Conservation (phyloP, 2,329 filamentous ascomycete genomes). For the Orbilia blumenaviensis region DNA sequence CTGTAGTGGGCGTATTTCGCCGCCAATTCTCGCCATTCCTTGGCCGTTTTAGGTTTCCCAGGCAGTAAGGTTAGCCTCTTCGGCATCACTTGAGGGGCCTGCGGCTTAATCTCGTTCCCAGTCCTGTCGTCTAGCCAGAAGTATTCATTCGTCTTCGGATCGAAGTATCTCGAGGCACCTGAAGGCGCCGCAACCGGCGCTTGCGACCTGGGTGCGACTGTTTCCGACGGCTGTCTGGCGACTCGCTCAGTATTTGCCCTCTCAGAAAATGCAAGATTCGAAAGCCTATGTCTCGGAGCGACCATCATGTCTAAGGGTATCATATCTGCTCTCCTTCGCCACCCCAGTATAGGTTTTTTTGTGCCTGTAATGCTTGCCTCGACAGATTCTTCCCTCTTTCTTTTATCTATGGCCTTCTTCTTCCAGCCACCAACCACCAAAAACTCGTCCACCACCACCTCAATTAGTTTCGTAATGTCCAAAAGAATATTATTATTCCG, state of each 20-base stretch:
- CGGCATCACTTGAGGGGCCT: background rate
- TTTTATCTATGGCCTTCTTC: constrained; percentile 58
- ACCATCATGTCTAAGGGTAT: background rate
- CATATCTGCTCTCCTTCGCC: constrained; percentile 44
- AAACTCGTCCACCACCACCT: constrained; percentile 61
- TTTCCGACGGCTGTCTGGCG: background rate
- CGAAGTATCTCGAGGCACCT: background rate
- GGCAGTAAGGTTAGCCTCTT: constrained; percentile 13
- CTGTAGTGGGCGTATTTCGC: too few species aligned
- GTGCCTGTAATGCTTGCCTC: too few species aligned
- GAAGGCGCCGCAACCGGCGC: background rate
- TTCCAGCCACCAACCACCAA: constrained; percentile 55
- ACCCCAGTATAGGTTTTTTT: too few species aligned
- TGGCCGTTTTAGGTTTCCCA: background rate
- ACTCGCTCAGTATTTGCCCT: background rate
- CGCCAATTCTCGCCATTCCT: background rate
- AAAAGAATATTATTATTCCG: constrained; percentile 36
- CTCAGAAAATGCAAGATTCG: background rate
- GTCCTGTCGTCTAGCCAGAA: constrained; percentile 13
- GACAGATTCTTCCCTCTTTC: background rate
- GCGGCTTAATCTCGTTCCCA: constrained; percentile 4
- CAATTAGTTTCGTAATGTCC: constrained; percentile 62
- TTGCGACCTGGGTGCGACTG: background rate
- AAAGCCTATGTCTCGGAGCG: constrained; percentile 5
- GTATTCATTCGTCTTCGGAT: background rate